Conservation (phyloP, 164 flowering plant genomes). For the Taxillus chinensis region DNA sequence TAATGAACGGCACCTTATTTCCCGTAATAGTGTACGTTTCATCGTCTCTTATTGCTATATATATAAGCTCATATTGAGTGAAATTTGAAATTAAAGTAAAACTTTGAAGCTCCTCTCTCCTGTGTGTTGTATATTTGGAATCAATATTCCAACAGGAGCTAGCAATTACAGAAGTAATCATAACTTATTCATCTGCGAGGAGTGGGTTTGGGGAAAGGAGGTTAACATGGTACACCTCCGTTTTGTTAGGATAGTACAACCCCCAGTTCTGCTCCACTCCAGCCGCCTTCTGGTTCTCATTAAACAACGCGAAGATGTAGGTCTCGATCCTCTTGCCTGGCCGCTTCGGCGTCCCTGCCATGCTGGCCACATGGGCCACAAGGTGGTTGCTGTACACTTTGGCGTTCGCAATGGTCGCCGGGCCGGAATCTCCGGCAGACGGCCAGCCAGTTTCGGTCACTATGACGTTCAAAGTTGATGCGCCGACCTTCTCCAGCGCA, state of each 20-base stretch:
- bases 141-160: too few relatives aligned
- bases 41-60: too few relatives aligned
- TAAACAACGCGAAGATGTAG: slow-evolving; percentile 9
- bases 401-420: slow-evolving; percentile 1
- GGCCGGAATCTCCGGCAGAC: background rate
- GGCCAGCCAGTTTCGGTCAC: slow-evolving; percentile 16
- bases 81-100: too few relatives aligned
- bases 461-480: background rate
- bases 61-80: too few relatives aligned
- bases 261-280: slow-evolving; percentile 10
- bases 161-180: too few relatives aligned
- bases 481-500: slow-evolving; percentile 11
- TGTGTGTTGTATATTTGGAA: too few relatives aligned
- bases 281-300: slow-evolving; percentile 5
- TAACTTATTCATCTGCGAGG: too few relatives aligned
- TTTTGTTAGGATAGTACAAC: slow-evolving; percentile 8
- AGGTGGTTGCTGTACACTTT: slow-evolving; percentile 6
- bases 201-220: background rate
- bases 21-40: too few relatives aligned
- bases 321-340: slow-evolving; percentile 3
- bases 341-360: slow-evolving; percentile 3
- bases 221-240: slow-evolving; percentile 6
- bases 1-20: too few relatives aligned
- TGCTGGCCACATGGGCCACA: background rate
- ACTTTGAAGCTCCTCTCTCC: too few relatives aligned